A percentile compares a stretch with the other conserved stretches of the same genome.
These are phyloP conservation scores for Phylloporus sp. DNA, from an alignment of 768 basidiomycete genomes.

Conservation along the genomic window DNA sequence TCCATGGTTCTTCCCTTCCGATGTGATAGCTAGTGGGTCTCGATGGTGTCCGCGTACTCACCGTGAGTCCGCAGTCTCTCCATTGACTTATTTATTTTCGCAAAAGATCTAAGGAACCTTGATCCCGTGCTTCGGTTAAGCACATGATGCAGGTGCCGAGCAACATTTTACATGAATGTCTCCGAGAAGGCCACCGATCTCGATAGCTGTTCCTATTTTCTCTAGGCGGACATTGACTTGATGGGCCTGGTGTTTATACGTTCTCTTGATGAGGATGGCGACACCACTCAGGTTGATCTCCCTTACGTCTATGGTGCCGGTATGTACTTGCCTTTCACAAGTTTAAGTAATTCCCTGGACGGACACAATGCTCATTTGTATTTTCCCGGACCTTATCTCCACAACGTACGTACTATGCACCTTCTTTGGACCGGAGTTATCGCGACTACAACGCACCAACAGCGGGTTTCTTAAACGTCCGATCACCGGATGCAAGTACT, in stretches of 20 bases:
- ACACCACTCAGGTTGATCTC: slow-evolving; percentile 9
- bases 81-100: not conserved
- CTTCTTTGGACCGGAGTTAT: slow-evolving; percentile 13
- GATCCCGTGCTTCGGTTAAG: not conserved
- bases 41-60: not conserved
- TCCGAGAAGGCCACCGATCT: slow-evolving; percentile 7
- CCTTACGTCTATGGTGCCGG: slow-evolving; percentile 12
- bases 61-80: not conserved
- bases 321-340: slow-evolving; percentile 8
- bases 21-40: slow-evolving; percentile 18
- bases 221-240: not conserved
- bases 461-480: slow-evolving; percentile 11
- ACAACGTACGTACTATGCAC: slow-evolving; percentile 14
- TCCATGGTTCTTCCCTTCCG: slow-evolving; percentile 9
- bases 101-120: not conserved
- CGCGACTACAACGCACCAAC: slow-evolving; percentile 7
- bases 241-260: not conserved
- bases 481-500: slow-evolving; percentile 20
- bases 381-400: slow-evolving; percentile 12
- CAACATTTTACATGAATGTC: slow-evolving; percentile 5
- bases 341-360: not conserved
- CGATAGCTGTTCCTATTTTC: slow-evolving; percentile 1
- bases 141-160: not conserved
- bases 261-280: slow-evolving; percentile 1
- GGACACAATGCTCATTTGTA: slow-evolving; percentile 8